Base-by-base conservation (phyloP, 805 yeast species). In the Kluyveromyces nonfermentans region DNA sequence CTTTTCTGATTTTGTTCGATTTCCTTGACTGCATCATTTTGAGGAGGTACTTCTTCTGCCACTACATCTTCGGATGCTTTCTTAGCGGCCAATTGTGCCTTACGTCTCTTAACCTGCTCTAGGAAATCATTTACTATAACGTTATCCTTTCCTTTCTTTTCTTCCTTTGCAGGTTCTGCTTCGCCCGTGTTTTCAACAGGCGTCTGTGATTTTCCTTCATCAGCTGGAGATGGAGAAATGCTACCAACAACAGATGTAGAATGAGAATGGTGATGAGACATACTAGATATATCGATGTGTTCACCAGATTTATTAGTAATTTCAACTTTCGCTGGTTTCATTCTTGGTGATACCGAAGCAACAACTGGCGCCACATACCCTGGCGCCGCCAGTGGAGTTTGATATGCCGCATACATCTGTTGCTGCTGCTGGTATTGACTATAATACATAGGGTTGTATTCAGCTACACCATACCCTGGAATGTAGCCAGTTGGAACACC, bases 231-330 rank as follows among this genome's bases (percentile, higher is more conserved):
- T 4, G 33, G 40, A 35, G 41, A 17, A 2, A 43, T 38, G 9
- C 44, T 38, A 15, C 45, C 43, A 14, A 33, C 35, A 12, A 38
- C 35, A 15, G 49, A 39, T 18, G 22, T 38, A 40, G 40, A 21
- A 37, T 36, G 39, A 21, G 39, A 10, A 28, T 38, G 41, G 10
- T 19, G 34, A 19, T 38, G 41, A 10, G 41, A 32, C 15, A 38
- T 38, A 19, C 34, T 28, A 5, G 41, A 32, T 28, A 38, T 25
- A 48, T 59, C 60, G 22, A 59, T 43, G 42, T 50, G 56, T 44
- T 62, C 62, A 31, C 65, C 64, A 35, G 57, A 52, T 46, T 60
- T 60, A n/a, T 62, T 58, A 7, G 64, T 59, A 37, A 59, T 61
- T 47, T 57, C 63, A 44, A 62, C 56, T 46, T 55, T 38, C 7